Evolutionary conservation across 2,329 filamentous ascomycete genomes (phyloP).

Genomic region (Aspergillus flavus): DNA sequence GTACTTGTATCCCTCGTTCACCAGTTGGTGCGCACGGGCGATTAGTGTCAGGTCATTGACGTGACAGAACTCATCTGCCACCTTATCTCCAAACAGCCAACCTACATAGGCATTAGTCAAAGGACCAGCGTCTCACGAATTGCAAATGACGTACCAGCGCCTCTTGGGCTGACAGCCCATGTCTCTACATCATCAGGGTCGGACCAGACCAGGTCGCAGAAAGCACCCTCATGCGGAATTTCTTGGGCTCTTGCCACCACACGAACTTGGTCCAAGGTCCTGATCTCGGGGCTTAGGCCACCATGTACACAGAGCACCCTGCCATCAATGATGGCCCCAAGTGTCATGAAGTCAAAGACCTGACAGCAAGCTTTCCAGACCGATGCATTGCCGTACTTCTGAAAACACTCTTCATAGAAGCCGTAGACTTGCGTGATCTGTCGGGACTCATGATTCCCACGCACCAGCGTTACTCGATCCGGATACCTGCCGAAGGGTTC

Average conservation of each 20-base stretch:
- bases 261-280: slow-evolving; percentile 74
- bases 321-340: slow-evolving; percentile 73
- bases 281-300: slow-evolving; percentile 71
- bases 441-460: slow-evolving; percentile 75
- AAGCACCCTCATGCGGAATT: slow-evolving; percentile 75
- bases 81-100: slow-evolving; percentile 71
- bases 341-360: slow-evolving; percentile 75
- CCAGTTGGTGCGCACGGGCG: slow-evolving; percentile 72
- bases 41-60: slow-evolving; percentile 73
- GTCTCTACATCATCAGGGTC: slow-evolving; percentile 73
- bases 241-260: slow-evolving; percentile 74
- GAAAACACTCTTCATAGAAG: slow-evolving; percentile 76
- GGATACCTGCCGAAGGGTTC: slow-evolving; percentile 57
- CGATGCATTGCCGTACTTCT: slow-evolving; percentile 76
- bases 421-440: slow-evolving; percentile 79
- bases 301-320: slow-evolving; percentile 75
- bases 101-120: slow-evolving; percentile 27
- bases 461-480: slow-evolving; percentile 71
- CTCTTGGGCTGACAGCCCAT: slow-evolving; percentile 70
- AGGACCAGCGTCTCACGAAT: not conserved
- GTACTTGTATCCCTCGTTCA: slow-evolving; percentile 83
- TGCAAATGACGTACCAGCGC: slow-evolving; percentile 56
- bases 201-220: slow-evolving; percentile 76
- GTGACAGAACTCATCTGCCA: slow-evolving; percentile 75
- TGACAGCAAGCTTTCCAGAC: slow-evolving; percentile 81